These are phyloP conservation scores for Fusarium sp. DNA, from an alignment of 2,329 filamentous ascomycete species.

Conservation along the genomic window DNA sequence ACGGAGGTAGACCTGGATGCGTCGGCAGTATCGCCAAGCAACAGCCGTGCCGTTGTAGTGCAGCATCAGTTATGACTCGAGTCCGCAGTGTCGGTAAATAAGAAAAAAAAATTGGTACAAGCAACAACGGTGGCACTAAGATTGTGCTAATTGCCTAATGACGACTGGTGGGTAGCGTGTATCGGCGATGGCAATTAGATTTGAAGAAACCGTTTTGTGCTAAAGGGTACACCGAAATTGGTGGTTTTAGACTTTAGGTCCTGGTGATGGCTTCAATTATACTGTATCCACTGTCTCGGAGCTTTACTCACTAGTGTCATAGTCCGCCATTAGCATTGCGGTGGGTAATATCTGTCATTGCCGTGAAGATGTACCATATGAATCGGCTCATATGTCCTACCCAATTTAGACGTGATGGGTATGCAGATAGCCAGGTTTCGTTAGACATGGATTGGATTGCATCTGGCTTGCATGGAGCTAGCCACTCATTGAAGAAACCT, in stretches of 20 bases:
- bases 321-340: neutral
- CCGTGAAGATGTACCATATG: neutral
- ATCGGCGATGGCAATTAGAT: neutral
- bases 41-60: conserved; percentile 3
- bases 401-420: neutral
- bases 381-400: neutral
- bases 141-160: neutral
- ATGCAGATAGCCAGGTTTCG: neutral
- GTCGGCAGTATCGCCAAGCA: conserved; percentile 23
- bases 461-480: neutral
- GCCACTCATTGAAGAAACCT: neutral
- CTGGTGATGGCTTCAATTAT: conserved; percentile 29
- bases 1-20: conserved; percentile 17
- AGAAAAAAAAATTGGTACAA: neutral
- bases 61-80: conserved; percentile 15
- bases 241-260: conserved; percentile 25
- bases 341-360: neutral
- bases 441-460: neutral
- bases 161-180: neutral
- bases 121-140: neutral
- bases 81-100: neutral
- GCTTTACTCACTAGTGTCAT: neutral
- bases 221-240: neutral
- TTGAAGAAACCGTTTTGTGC: conserved; percentile 8
- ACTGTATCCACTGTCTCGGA: conserved; percentile 1